Conservation (phyloP, 2,329 filamentous ascomycete species). For the Arachnopeziza araneosa region DNA sequence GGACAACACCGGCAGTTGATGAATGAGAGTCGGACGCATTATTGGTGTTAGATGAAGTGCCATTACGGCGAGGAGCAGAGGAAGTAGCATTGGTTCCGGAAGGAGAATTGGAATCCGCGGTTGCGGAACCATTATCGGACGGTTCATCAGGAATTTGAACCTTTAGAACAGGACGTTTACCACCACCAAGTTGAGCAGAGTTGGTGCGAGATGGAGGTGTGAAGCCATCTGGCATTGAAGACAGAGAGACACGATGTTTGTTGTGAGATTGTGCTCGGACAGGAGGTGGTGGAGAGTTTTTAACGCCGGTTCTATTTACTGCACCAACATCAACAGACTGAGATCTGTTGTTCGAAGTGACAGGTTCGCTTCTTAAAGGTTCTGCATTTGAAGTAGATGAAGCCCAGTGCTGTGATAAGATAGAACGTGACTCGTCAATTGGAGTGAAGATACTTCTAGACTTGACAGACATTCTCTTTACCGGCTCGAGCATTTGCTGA, state of each 20-base stretch:
- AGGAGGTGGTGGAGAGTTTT: slow-evolving; percentile 50
- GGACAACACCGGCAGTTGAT: slow-evolving; percentile 57
- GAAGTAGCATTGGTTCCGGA: slow-evolving; percentile 24
- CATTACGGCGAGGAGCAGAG: slow-evolving; percentile 22
- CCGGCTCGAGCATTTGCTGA: slow-evolving; percentile 44
- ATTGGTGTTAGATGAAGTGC: slow-evolving; percentile 11
- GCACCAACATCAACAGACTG: slow-evolving; percentile 60
- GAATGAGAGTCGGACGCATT: slow-evolving; percentile 46
- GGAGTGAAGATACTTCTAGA: slow-evolving; percentile 86
- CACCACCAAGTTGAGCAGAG: slow-evolving; percentile 60
- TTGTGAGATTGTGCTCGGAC: slow-evolving; percentile 40
- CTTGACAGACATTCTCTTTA: slow-evolving; percentile 45
- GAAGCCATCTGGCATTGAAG: slow-evolving; percentile 62
- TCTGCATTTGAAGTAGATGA: slow-evolving; percentile 48
- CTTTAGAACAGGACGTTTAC: slow-evolving; percentile 75
- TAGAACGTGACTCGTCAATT: slow-evolving; percentile 86
- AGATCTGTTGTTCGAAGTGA: slow-evolving; percentile 44
- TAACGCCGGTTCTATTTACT: slow-evolving; percentile 48
- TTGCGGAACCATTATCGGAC: slow-evolving; percentile 68
- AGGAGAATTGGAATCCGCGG: slow-evolving; percentile 61
- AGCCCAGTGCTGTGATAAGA: slow-evolving; percentile 77
- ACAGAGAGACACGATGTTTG: slow-evolving; percentile 47
- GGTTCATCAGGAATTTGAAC: slow-evolving; percentile 93
- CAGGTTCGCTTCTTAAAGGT: slow-evolving; percentile 22
- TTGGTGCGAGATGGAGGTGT: slow-evolving; percentile 73